A percentile compares a stretch with the other conserved stretches of the same genome.
phyloP scores from a whole-genome alignment of 768 basidiomycete species.

The Leccinum disarticulatum region DNA sequence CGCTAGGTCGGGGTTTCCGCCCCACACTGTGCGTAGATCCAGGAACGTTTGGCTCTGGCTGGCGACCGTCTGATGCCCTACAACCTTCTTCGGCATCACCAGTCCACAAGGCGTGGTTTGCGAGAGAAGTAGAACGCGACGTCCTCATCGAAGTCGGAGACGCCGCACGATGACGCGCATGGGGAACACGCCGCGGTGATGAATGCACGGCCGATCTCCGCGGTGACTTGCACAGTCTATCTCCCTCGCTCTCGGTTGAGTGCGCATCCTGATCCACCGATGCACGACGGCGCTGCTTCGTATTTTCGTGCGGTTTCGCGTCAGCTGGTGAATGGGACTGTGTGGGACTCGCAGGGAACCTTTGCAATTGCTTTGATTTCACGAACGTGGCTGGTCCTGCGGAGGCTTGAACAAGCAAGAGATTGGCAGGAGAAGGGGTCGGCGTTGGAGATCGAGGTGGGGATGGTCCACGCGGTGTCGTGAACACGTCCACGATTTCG shows the following conservation, averaged over 20 bases:
- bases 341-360: constrained; percentile 19
- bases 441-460: constrained; percentile 24
- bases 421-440: constrained; percentile 14
- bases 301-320: background rate
- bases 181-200: constrained; percentile 21
- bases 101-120: background rate
- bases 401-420: background rate
- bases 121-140: background rate
- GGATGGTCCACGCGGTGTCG: constrained; percentile 18
- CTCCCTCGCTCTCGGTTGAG: constrained; percentile 5
- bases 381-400: background rate
- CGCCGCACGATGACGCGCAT: background rate
- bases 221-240: constrained; percentile 21
- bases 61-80: background rate
- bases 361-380: background rate
- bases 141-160: constrained; percentile 15
- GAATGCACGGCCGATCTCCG: constrained; percentile 26
- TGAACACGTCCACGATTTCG: constrained; percentile 23
- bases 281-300: constrained; percentile 1
- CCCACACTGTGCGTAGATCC: background rate
- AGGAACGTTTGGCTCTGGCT: background rate
- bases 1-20: constrained; percentile 10
- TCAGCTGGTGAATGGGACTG: background rate
- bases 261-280: constrained; percentile 8
- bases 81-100: background rate